Conservation (phyloP, 2,329 filamentous ascomycete species). For the Phyllosticta ampelicida region DNA sequence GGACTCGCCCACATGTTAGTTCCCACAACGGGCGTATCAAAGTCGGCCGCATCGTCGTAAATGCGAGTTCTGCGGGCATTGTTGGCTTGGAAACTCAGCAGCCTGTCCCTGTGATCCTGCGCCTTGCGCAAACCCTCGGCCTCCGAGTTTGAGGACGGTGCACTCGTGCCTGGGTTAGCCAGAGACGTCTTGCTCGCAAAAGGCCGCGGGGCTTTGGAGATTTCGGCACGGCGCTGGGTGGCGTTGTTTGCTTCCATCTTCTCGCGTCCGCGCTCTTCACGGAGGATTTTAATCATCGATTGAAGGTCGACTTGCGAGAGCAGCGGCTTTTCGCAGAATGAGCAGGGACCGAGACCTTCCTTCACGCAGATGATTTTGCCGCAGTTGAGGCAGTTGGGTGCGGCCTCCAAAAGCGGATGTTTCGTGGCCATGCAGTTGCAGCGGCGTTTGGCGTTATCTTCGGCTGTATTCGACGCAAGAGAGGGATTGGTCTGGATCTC, state of each 20-base stretch:
- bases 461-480: constrained; percentile 36
- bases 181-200: constrained; percentile 34
- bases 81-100: constrained; percentile 73
- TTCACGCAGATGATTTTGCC: constrained; percentile 94
- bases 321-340: constrained; percentile 70
- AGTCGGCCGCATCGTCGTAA: constrained; percentile 73
- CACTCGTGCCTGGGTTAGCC: constrained; percentile 29
- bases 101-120: constrained; percentile 66
- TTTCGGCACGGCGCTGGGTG: constrained; percentile 54
- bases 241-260: constrained; percentile 73
- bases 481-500: constrained; percentile 88
- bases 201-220: constrained; percentile 47
- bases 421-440: constrained; percentile 84
- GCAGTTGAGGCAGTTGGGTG: constrained; percentile 84
- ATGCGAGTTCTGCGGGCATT: constrained; percentile 77
- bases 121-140: constrained; percentile 56
- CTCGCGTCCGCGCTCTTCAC: constrained; percentile 77
- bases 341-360: constrained; percentile 88
- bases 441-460: constrained; percentile 48
- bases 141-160: constrained; percentile 30
- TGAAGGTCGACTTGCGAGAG: constrained; percentile 65
- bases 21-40: constrained; percentile 50
- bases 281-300: constrained; percentile 72
- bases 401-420: constrained; percentile 80
- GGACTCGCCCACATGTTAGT: constrained; percentile 75